Evolutionary conservation across 805 yeast genomes (phyloP).

Genomic region (Candida caryicola): DNA sequence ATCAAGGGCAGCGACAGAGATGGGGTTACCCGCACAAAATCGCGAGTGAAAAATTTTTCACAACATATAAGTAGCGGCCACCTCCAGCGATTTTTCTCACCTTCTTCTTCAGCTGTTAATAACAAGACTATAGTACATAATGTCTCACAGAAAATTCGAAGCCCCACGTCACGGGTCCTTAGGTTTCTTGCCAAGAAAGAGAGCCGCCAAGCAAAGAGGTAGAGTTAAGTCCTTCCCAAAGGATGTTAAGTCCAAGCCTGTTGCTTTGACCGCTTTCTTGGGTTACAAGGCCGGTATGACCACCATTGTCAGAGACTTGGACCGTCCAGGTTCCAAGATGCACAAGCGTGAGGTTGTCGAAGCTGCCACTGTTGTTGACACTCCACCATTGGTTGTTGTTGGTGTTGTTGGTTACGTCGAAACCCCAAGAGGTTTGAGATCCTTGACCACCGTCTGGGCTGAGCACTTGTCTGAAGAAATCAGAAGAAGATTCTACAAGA

Average conservation of each 20-base stretch:
- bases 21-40: no score
- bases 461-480: slow-evolving; percentile 99
- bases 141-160: slow-evolving; percentile 99
- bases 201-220: slow-evolving; percentile 98
- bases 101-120: slow-evolving; percentile 27
- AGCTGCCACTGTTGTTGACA: slow-evolving; percentile 98
- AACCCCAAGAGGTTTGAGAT: slow-evolving; percentile 99
- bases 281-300: slow-evolving; percentile 99
- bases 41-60: slow-evolving; percentile 15
- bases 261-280: slow-evolving; percentile 97
- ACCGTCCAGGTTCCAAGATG: slow-evolving; percentile 99
- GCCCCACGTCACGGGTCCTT: slow-evolving; percentile 99
- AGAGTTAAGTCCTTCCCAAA: slow-evolving; percentile 99
- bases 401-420: slow-evolving; percentile 99
- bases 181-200: slow-evolving; percentile 99
- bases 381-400: slow-evolving; percentile 98
- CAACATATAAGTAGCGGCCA: slow-evolving; percentile 3
- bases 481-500: slow-evolving; percentile 99
- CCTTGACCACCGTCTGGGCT: slow-evolving; percentile 99
- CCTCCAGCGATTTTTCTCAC: neutral
- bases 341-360: slow-evolving; percentile 99
- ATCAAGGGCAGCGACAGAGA: no score
- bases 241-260: slow-evolving; percentile 97
- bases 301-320: slow-evolving; percentile 99
- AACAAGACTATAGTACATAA: slow-evolving; percentile 28